phyloP scores from a whole-genome alignment of 495 filamentous ascomycete species.

The Penicillium herquei region DNA sequence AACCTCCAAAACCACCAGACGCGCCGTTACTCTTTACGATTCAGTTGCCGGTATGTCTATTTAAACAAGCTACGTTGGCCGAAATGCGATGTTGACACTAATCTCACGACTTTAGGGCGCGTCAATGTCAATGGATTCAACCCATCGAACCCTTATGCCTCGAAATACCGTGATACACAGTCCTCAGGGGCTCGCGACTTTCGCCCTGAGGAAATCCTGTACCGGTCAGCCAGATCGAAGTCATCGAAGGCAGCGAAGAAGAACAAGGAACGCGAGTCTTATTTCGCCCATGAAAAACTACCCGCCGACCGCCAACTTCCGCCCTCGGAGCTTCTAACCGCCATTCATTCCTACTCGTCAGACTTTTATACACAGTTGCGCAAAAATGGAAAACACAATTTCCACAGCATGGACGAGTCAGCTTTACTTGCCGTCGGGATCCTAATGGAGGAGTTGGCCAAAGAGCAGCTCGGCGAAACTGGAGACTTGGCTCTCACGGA shows the following conservation, averaged over 20 bases:
- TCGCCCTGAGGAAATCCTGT: conserved; percentile 70
- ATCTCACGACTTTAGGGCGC: conserved; percentile 43
- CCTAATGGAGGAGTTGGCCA: conserved; percentile 72
- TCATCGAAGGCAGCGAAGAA: conserved; percentile 57
- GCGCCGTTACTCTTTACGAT: conserved; percentile 67
- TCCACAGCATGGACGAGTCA: conserved; percentile 78
- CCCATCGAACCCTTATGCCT: conserved; percentile 28
- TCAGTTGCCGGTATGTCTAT: conserved; percentile 65
- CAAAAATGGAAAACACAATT: conserved; percentile 43
- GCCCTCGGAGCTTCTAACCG: conserved; percentile 69
- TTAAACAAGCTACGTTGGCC: neutral
- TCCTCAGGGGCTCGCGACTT: conserved; percentile 52
- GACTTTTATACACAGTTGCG: conserved; percentile 60
- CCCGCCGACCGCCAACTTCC: conserved; percentile 58
- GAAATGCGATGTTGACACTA: neutral
- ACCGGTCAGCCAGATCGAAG: too few relatives aligned
- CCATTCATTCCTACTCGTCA: conserved; percentile 70
- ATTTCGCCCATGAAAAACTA: conserved; percentile 59
- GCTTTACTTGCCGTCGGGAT: conserved; percentile 80
- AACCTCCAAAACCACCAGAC: conserved; percentile 7
- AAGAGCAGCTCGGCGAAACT: conserved; percentile 60
- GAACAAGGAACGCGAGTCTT: conserved; percentile 70
- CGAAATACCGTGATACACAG: conserved; percentile 49
- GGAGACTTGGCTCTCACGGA: conserved; percentile 78
- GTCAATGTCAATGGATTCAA: conserved; percentile 46